phyloP scores from a whole-genome alignment of 345 rosid genomes.

The Cochlearia excelsa region DNA sequence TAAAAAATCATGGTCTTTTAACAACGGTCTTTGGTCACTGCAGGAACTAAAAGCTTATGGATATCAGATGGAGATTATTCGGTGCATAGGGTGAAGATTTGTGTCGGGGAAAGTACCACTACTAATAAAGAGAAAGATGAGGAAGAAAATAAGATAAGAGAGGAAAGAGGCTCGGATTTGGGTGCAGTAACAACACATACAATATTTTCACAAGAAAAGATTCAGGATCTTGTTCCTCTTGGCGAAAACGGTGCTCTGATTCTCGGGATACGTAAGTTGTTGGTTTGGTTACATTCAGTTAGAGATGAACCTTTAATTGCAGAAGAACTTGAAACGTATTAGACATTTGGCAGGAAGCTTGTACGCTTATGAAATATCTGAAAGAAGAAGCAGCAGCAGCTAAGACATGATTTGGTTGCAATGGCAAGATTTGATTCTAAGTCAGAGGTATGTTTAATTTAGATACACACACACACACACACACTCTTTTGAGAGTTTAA shows the following conservation, averaged over 20 bases:
- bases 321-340: neutral
- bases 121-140: conserved; percentile 35
- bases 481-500: too few species aligned
- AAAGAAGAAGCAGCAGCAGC: conserved; percentile 28
- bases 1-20: neutral
- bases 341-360: conserved; percentile 52
- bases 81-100: conserved; percentile 45
- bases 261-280: conserved; percentile 65
- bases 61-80: conserved; percentile 61
- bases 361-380: conserved; percentile 56
- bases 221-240: conserved; percentile 53
- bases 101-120: conserved; percentile 41
- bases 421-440: too few species aligned
- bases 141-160: conserved; percentile 31
- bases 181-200: conserved; percentile 47
- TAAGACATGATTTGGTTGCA: conserved; percentile 18
- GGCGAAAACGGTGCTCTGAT: conserved; percentile 54
- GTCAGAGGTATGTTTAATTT: too few species aligned
- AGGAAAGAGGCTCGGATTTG: conserved; percentile 51
- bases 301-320: neutral
- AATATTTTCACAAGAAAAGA: conserved; percentile 58
- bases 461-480: too few species aligned
- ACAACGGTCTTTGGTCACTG: conserved; percentile 17
- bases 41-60: conserved; percentile 69
- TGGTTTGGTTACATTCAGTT: conserved; percentile 15